Evolutionary conservation across 305 asterid species (phyloP), one percentile per base, ranked within the genome.

Genomic region (Plantago rigida): DNA sequence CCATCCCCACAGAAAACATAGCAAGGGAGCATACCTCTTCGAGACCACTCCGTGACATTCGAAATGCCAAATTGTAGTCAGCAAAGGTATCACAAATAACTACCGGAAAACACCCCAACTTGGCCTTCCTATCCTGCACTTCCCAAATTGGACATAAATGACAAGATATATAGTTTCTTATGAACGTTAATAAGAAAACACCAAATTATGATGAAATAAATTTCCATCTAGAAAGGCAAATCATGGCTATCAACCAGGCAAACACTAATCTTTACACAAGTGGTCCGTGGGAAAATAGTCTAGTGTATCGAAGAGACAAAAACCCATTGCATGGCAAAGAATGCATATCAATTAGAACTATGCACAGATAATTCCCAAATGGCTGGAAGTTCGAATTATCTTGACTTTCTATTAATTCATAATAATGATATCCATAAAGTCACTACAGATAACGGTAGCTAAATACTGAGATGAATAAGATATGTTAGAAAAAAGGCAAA

Each of bases 11-110:
- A 49, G 48, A 61, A 44, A 36, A 48, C 71, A 10, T 15, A 15
- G 15, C 34, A 67, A n/a, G 53, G 62, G 70, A 13, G 48, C 61
- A 15, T 63, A 93, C 99, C 96, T 89, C 99, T 69, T 81, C 82
- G 69, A 87, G 82, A 69, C 94, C 96, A 82, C 83, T 82, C 36
- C 74, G 65, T 53, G 99, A 81, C 87, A 93, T 70, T 60, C 95
- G 87, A 63, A 82, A 89, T 28, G 96, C 91, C 79, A 85, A 63
- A 75, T 93, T 93, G 73, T 79, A 76, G 73, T 77, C 81, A 31
- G 78, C 78, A 79, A 72, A 82, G 66, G 96, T 60, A 81, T 85
- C 89, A 75, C 87, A 83, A 54, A 93, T 78, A 56, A 83, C 77
- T 28, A 84, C 66, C 48, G 99, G 97, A 77, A 89, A 87, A 64